phyloP scores from a whole-genome alignment of 192 early-diverging fungal genomes.

The Coemansia sp. region DNA sequence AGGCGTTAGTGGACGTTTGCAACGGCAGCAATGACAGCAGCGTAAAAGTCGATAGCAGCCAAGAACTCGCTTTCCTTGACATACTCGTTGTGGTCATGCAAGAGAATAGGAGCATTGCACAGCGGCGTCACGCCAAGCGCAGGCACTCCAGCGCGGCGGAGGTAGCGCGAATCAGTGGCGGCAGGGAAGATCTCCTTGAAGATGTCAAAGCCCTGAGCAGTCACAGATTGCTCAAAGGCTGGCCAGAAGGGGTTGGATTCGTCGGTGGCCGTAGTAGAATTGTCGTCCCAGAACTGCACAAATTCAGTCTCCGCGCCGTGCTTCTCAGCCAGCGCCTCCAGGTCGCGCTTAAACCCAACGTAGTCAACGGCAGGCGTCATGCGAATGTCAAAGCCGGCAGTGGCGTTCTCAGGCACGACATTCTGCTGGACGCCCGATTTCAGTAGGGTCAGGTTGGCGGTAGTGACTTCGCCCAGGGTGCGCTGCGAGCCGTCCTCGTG shows the following conservation, averaged over 20 bases:
- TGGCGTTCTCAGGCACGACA: constrained; percentile 75
- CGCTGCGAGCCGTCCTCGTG: constrained; percentile 56
- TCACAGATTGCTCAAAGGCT: constrained; percentile 60
- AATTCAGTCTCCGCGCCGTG: constrained; percentile 65
- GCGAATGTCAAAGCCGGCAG: constrained; percentile 75
- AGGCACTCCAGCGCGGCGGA: constrained; percentile 75
- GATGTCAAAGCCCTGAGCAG: constrained; percentile 58
- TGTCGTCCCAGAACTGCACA: constrained; percentile 65
- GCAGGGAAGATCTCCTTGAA: constrained; percentile 85
- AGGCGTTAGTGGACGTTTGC: constrained; percentile 33
- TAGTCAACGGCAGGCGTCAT: constrained; percentile 72
- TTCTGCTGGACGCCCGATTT: constrained; percentile 76
- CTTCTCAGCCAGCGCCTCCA: constrained; percentile 30
- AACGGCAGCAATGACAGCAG: constrained; percentile 61
- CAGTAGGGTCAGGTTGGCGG: constrained; percentile 78
- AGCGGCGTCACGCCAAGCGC: constrained; percentile 85
- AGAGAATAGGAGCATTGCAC: constrained; percentile 72
- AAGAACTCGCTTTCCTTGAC: constrained; percentile 75
- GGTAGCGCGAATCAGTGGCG: constrained; percentile 78
- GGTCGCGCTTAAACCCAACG: constrained; percentile 57
- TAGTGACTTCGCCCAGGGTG: constrained; percentile 80
- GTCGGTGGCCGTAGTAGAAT: constrained; percentile 59
- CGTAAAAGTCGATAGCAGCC: constrained; percentile 77
- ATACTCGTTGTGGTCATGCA: constrained; percentile 89
- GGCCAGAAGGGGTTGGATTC: constrained; percentile 69